Evolutionary conservation across 2,329 filamentous ascomycete genomes (phyloP), one percentile per base, ranked within the genome.

Genomic region (Didymella exigua): DNA sequence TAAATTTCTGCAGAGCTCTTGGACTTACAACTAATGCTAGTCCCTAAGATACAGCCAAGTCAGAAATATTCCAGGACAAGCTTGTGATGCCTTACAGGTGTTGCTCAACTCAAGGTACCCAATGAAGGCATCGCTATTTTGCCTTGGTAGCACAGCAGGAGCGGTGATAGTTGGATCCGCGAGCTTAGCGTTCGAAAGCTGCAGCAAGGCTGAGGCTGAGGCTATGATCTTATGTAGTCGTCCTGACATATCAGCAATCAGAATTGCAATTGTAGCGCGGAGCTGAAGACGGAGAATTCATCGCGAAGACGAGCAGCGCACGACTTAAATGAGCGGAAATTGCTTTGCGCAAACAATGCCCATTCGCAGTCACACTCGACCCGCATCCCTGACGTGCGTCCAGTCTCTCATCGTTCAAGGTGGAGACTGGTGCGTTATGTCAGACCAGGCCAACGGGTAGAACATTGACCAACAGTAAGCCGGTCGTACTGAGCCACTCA

Each of bases 81-180:
- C 10, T 14, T 11, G 7, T 16, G 29, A 18, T 3, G 9, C 53
- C 65, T 11, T 57, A 70, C 69, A 72, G 8, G 60, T 64, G 24
- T 56, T 59, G 29, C 50, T 59, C 8, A 36, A 23, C n/a, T 59
- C 44, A 4, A 71, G 41, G 48, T 59, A 72, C 2, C 69, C 69
- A 33, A 71, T 67, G 43, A 67, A 72, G 9, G 26, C 37, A 14
- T 54, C 64, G 48, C 58, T 53, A 24, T 66, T 65, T 38, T 71
- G 68, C 37, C 69, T 61, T 6, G 65, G 65, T n/a, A 72, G 54
- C 7, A 69, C 29, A 26, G 69, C 63, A 31, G 65, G 43, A 14
- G 68, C 9, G 40, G 69, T 72, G 31, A 71, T 71, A n/a, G 67
- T 68, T 6, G 69, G 66, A 49, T 72, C 67, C 14, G 65, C 55